phyloP scores from a whole-genome alignment of 1,284 basidiomycete genomes.

The Hypsizygus ulmarius region DNA sequence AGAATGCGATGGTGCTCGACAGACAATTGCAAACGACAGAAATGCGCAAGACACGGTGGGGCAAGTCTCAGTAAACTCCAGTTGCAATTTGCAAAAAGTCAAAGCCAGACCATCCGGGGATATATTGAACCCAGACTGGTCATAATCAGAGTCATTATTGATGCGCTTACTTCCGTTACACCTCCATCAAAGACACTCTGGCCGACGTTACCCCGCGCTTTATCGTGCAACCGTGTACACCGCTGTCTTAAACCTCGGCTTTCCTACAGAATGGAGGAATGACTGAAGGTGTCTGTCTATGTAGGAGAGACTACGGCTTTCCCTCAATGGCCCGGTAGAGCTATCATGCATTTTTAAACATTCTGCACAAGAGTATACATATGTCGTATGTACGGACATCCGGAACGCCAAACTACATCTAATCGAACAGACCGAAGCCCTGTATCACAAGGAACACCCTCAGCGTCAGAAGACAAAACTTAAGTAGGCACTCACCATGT shows the following conservation, averaged over 20 bases:
- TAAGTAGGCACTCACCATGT: slow-evolving; percentile 68
- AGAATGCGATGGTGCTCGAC: neutral
- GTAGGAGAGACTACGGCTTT: slow-evolving; percentile 8
- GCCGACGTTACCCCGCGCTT: slow-evolving; percentile 15
- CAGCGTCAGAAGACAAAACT: slow-evolving; percentile 6
- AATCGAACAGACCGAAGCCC: slow-evolving; percentile 48
- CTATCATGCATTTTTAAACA: slow-evolving; percentile 8
- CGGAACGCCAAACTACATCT: slow-evolving; percentile 14
- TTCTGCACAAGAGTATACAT: slow-evolving; percentile 12
- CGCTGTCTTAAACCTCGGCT: neutral
- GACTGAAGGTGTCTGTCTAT: no score
- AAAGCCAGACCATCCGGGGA: neutral
- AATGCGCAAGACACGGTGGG: no score
- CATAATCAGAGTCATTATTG: slow-evolving; percentile 4
- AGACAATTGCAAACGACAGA: neutral
- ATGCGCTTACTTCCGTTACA: slow-evolving; percentile 4
- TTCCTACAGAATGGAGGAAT: no score
- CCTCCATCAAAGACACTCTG: neutral
- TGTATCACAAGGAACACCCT: slow-evolving; percentile 17
- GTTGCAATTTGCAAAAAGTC: neutral
- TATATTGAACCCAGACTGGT: slow-evolving; percentile 2
- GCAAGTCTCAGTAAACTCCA: neutral
- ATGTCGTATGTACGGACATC: slow-evolving; percentile 7
- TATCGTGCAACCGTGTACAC: neutral
- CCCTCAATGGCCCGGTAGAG: slow-evolving; percentile 13